phyloP scores from a whole-genome alignment of 352 stramenopile species.

The Globisporangium heterothallicum region DNA sequence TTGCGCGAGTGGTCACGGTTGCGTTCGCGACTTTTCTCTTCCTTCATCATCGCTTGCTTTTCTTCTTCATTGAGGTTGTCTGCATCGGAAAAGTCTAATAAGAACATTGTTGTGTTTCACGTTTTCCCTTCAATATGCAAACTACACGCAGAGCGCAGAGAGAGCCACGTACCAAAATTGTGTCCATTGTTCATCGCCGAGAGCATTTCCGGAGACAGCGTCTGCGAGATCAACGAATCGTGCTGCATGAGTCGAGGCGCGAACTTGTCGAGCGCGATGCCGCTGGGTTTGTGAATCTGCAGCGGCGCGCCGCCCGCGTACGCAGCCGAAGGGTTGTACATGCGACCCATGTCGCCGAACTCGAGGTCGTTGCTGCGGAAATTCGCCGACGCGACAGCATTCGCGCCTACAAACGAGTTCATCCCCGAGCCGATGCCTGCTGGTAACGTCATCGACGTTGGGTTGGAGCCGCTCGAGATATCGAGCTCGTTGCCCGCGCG shows the following conservation, averaged over 20 bases:
- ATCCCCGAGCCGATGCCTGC: conserved; percentile 63
- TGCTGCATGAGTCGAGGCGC: conserved; percentile 21
- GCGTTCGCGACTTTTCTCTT: conserved; percentile 84
- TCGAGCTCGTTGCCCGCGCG: conserved; percentile 32
- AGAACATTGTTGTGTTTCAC: neutral
- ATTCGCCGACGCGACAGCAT: conserved; percentile 18
- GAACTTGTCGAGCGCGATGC: conserved; percentile 14
- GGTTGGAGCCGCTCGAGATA: conserved; percentile 26
- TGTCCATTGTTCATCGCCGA: conserved; percentile 67
- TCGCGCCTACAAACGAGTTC: conserved; percentile 27
- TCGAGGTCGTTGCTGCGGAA: conserved; percentile 43
- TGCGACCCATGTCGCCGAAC: conserved; percentile 61
- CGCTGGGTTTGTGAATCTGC: conserved; percentile 37
- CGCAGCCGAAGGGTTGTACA: conserved; percentile 67
- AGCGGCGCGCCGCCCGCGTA: conserved; percentile 35
- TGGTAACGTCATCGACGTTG: conserved; percentile 61
- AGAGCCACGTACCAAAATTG: conserved; percentile 35
- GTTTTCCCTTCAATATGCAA: neutral
- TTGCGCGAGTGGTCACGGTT: conserved; percentile 95
- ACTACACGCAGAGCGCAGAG: neutral
- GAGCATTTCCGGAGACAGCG: conserved; percentile 72
- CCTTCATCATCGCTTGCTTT: conserved; percentile 71
- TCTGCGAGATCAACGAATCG: conserved; percentile 58
- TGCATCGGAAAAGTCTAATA: conserved; percentile 12
- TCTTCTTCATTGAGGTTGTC: conserved; percentile 81